These are phyloP conservation scores for Kickxella alabastrina DNA, from an alignment of 192 early-diverging fungal species.

Conservation along the genomic window DNA sequence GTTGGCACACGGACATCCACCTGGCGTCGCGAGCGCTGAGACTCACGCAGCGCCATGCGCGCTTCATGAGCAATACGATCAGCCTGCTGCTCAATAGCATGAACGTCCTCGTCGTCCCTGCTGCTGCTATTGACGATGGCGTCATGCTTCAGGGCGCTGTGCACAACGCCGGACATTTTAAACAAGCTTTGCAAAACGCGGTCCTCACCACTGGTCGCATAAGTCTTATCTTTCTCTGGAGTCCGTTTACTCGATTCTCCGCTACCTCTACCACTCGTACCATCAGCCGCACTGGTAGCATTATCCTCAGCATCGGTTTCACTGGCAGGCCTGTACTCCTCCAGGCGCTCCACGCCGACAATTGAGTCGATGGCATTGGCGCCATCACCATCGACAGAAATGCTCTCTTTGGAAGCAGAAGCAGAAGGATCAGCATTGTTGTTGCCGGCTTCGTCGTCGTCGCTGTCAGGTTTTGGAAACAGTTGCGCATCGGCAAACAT, in stretches of 20 bases:
- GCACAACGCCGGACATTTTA: conserved; percentile 71
- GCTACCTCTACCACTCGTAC: background rate
- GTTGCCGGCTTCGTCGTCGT: conserved; percentile 1
- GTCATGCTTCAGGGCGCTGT: conserved; percentile 90
- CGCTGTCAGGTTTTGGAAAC: conserved; percentile 13
- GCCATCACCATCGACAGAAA: background rate
- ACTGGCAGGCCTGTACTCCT: conserved; percentile 15
- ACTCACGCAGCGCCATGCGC: conserved; percentile 67
- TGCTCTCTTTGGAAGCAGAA: no score
- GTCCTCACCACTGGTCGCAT: conserved; percentile 53
- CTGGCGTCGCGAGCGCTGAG: conserved; percentile 60
- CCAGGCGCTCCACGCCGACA: conserved; percentile 23
- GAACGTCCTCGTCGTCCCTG: conserved; percentile 55
- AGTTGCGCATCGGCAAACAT: conserved; percentile 77
- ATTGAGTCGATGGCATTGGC: conserved; percentile 18
- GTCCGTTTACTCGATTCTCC: conserved; percentile 3
- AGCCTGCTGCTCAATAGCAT: conserved; percentile 78
- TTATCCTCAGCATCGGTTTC: conserved; percentile 6
- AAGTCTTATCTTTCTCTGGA: background rate
- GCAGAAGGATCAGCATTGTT: conserved; percentile 6
- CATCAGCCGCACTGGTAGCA: no score
- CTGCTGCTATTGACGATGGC: conserved; percentile 67
- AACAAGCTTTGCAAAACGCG: conserved; percentile 79
- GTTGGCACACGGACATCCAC: conserved; percentile 73
- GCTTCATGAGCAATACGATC: conserved; percentile 75